Evolutionary conservation across 192 early-diverging fungal genomes (phyloP).

Genomic region (Coemansia sp.): DNA sequence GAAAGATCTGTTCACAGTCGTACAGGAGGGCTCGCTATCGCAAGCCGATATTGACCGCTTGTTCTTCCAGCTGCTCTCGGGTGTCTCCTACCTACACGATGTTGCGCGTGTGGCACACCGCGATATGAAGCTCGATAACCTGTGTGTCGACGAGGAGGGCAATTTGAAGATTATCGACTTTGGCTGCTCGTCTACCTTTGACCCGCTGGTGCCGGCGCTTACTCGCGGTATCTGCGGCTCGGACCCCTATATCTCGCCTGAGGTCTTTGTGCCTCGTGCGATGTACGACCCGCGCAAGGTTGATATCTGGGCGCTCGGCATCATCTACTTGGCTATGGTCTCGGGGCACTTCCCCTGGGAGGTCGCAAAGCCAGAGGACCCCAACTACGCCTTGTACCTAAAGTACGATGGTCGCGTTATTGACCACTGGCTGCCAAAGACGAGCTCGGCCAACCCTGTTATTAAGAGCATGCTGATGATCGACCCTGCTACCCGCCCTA

Average conservation of each 20-base stretch:
- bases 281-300: conserved; percentile 84
- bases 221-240: conserved; percentile 87
- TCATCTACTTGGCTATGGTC: conserved; percentile 80
- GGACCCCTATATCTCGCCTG: conserved; percentile 96
- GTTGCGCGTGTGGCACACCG: conserved; percentile 80
- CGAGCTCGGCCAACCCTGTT: conserved; percentile 45
- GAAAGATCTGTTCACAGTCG: conserved; percentile 82
- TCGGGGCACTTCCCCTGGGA: conserved; percentile 75
- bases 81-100: conserved; percentile 76
- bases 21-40: conserved; percentile 74
- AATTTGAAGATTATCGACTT: conserved; percentile 90
- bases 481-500: conserved; percentile 70
- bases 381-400: conserved; percentile 66
- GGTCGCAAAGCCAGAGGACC: conserved; percentile 60
- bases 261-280: conserved; percentile 64
- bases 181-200: conserved; percentile 79
- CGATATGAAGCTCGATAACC: conserved; percentile 86
- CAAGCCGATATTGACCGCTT: conserved; percentile 77
- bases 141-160: conserved; percentile 73
- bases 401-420: conserved; percentile 54
- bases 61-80: conserved; percentile 77
- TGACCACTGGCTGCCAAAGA: conserved; percentile 58
- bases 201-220: conserved; percentile 64
- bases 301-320: conserved; percentile 88
- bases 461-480: conserved; percentile 76